Percentiles rank a stretch among this genome's conserved stretches.
Conservation (phyloP, 1,284 basidiomycete species). For the Cutaneotrichosporon dermatis region DNA sequence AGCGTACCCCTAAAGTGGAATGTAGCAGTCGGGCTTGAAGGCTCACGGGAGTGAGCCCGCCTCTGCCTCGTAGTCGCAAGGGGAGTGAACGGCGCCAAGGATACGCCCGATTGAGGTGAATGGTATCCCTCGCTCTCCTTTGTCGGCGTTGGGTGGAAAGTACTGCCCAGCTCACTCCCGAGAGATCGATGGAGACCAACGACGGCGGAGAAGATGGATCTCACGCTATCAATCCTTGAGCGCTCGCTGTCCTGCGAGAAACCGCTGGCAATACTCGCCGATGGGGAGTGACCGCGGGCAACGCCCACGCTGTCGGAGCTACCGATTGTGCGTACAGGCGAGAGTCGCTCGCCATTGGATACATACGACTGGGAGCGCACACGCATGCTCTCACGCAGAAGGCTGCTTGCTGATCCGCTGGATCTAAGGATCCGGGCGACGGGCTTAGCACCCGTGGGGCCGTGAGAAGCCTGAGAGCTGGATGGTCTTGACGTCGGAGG, state of each 20-base stretch:
- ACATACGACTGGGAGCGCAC: background rate
- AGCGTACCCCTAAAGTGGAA: conserved; percentile 10
- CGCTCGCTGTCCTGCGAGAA: background rate
- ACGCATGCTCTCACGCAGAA: conserved; percentile 1
- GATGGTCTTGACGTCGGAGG: background rate
- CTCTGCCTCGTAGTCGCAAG: background rate
- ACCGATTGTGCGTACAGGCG: too few species aligned
- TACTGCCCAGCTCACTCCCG: conserved; percentile 27
- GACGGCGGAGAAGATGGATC: conserved; percentile 16
- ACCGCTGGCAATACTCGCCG: background rate
- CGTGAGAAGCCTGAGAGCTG: too few species aligned
- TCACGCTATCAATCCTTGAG: conserved; percentile 14
- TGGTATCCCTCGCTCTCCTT: background rate
- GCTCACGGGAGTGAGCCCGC: background rate
- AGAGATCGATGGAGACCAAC: conserved; percentile 21
- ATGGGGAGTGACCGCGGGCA: background rate
- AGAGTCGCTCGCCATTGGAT: too few species aligned
- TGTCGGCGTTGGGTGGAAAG: conserved; percentile 4
- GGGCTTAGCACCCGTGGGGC: too few species aligned
- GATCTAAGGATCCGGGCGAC: background rate
- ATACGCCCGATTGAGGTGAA: background rate
- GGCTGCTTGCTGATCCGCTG: background rate
- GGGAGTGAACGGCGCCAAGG: background rate
- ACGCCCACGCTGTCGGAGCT: background rate
- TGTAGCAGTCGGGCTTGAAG: background rate